Evolutionary conservation across 192 early-diverging fungal genomes (phyloP), one percentile per base, ranked within the genome.

Genomic region (Coemansia sp.): DNA sequence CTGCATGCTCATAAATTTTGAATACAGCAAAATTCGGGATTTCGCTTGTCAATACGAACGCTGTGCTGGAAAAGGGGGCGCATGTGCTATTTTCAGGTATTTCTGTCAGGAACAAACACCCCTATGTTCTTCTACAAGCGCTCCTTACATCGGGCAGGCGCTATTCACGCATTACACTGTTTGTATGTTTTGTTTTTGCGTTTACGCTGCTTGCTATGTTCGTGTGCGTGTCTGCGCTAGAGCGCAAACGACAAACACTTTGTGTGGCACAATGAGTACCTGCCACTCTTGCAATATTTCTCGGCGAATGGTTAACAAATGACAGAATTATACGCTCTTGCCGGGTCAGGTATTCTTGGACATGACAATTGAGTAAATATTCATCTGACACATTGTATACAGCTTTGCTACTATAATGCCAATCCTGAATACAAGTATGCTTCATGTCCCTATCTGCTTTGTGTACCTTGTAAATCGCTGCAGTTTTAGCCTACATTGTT

Each of bases 311-410:
- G 42, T 17, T 46, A 46, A 17, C 42, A 46, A 46, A 46, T 46
- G 42, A 46, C 42, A 46, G 5, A 17, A n/a, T 5, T 5, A 46
- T 4, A 6, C 25, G 52, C 25, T 54, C 25, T 54, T 54, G 8
- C 23, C 3, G 54, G 9, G 26, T 17, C 12, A 12, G 12, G 14
- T 10, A 46, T 46, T 46, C 42, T 17, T 17, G 14, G 42, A 46
- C 12, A 46, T 5, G 3, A 12, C 42, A 46, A 46, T 46, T 46
- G 42, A n/a, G 14, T 12, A 17, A 12, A 17, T 28, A 26, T 5
- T 36, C 54, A 56, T 17, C 54, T 56, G 54, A 56, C 31, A 26
- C 22, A 56, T 56, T 56, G 54, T 56, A 28, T 56, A 26, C 36
- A 56, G 6, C 6, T 56, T 46, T 46, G n/a, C 5, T 3, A 14